Base-by-base conservation (phyloP, 2,329 filamentous ascomycete species). In the Verticillium albo-atrum region DNA sequence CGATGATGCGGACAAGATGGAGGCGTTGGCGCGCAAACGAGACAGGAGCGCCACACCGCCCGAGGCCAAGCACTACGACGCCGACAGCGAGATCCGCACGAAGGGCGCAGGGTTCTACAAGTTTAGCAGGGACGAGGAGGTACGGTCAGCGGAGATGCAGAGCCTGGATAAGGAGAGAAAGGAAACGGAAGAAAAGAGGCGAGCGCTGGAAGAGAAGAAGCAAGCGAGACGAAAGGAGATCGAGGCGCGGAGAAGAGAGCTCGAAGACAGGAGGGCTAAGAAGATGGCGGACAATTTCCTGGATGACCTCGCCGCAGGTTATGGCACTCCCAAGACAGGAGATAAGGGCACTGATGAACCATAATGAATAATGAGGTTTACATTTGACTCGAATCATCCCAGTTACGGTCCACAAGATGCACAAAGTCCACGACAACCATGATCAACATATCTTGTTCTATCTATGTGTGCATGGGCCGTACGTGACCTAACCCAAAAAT, bases 81-180 rank as follows among this genome's bases (percentile, higher is more conserved):
- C 91, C 1, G 84, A 85, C 62, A 83, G 82, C 62, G 95, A 99
- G 80, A 87, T 97, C 55, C 82, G 95, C 62, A 91, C 86, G 52
- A 94, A 95, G 68, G 95, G 95, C 4, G 91, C 90, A 0, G 95
- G 91, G 0, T 99, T 98, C 75, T 97, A 92, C 77, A 87, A 89
- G 59, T 98, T 99, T 71, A 91, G 89, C 60, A 84, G 83, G 64
- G 89, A 96, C 72, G 87, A 89, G 69, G 86, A 83, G 64, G 79
- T 80, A 64, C 79, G 88, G 69, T 74, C 75, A 67, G 67, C 68
- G 55, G 91, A 98, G 80, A 97, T 98, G 91, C 81, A 84, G 65
- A 82, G 81, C 52, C 77, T 97, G 58, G 82, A 86, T 63, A 79
- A 81, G 66, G 87, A 92, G 71, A 80, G 90, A 60, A 75, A 79